Evolutionary conservation across 2,329 filamentous ascomycete species (phyloP).

Genomic region (Colletotrichum melonis): DNA sequence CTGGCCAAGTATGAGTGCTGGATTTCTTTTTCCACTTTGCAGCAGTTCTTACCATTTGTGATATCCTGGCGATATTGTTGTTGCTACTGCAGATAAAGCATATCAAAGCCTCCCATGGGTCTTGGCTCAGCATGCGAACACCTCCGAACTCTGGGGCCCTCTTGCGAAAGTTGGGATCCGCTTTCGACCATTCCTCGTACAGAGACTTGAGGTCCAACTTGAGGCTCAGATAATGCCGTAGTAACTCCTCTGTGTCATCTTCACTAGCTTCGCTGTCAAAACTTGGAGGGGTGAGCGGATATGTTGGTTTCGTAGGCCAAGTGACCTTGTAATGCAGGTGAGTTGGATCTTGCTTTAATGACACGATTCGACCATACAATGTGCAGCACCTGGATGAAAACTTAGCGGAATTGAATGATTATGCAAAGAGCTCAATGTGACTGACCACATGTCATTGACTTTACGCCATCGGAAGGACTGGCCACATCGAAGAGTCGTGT

Average conservation of each 20-base stretch:
- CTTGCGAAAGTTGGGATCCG: constrained; percentile 88
- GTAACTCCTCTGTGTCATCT: constrained; percentile 79
- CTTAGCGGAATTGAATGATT: background rate
- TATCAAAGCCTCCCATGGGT: constrained; percentile 94
- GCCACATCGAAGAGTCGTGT: constrained; percentile 92
- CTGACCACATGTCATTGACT: constrained; percentile 83
- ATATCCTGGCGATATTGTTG: constrained; percentile 96
- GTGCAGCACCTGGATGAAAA: constrained; percentile 74
- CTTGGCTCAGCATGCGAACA: constrained; percentile 91
- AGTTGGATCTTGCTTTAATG: constrained; percentile 82
- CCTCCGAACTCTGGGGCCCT: constrained; percentile 90
- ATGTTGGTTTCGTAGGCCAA: constrained; percentile 56
- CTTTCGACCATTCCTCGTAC: constrained; percentile 87
- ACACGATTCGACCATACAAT: constrained; percentile 85
- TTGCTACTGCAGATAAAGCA: constrained; percentile 99
- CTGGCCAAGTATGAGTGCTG: constrained; percentile 46
- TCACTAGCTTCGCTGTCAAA: constrained; percentile 42
- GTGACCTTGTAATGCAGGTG: constrained; percentile 84
- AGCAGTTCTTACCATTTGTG: constrained; percentile 78
- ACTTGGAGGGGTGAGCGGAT: constrained; percentile 29
- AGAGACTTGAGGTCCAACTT: constrained; percentile 78
- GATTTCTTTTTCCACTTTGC: background rate
- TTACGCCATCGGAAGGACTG: constrained; percentile 98
- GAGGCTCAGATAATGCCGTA: constrained; percentile 90
- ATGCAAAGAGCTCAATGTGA: background rate